Conservation (phyloP, 305 asterid species). For the Solanum hybrid region DNA sequence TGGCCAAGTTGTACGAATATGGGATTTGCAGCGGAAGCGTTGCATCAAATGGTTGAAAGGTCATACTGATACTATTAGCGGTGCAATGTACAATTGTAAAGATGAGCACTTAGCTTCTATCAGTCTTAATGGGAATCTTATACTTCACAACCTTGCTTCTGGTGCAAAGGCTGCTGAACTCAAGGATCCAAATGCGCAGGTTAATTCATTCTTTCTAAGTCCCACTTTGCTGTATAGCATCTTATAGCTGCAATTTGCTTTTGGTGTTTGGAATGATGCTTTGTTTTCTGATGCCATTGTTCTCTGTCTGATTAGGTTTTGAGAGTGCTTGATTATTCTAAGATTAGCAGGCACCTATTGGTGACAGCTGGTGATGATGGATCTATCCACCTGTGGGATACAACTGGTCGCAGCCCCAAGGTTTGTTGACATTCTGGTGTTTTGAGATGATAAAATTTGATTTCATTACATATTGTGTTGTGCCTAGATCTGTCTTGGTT, state of each 20-base stretch:
- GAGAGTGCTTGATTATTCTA: constrained; percentile 91
- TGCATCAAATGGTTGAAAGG: constrained; percentile 98
- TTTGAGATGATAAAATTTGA: neutral
- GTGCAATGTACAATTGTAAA: constrained; percentile 90
- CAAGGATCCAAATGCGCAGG: constrained; percentile 96
- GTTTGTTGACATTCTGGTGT: constrained; percentile 26
- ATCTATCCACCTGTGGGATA: constrained; percentile 94
- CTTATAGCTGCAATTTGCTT: constrained; percentile 3
- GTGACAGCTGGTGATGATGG: constrained; percentile 99
- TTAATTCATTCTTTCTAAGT: constrained; percentile 18
- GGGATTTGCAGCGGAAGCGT: constrained; percentile 95
- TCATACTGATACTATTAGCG: constrained; percentile 79
- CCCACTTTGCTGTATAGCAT: constrained; percentile 7
- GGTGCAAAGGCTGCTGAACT: constrained; percentile 89
- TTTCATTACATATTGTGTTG: neutral
- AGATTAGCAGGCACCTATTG: constrained; percentile 91
- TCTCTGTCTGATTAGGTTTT: constrained; percentile 53
- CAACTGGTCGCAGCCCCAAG: constrained; percentile 94
- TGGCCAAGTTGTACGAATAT: constrained; percentile 86
- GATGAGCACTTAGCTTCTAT: constrained; percentile 97
- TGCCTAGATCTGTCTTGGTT: neutral
- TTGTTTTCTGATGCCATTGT: constrained; percentile 22
- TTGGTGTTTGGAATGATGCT: constrained; percentile 11
- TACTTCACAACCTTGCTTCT: constrained; percentile 97
- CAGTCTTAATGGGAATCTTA: constrained; percentile 88